Evolutionary conservation across 2,329 filamentous ascomycete species (phyloP), one percentile per base, ranked within the genome.

Genomic region (Nannizzia gypsea): DNA sequence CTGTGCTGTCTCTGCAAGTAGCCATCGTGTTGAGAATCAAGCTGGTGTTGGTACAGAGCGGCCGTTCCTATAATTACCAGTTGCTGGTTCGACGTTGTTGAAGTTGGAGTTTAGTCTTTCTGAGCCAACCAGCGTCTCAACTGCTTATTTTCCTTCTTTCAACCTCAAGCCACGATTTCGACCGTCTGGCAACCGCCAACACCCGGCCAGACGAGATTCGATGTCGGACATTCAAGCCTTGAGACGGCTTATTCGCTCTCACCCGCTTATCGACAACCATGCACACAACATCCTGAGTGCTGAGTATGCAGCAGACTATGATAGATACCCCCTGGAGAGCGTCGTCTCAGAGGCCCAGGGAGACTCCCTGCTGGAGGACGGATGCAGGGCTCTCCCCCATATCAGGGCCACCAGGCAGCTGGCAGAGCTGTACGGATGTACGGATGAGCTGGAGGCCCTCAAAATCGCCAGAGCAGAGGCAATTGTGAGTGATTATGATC

Each of bases 301-400:
- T 22, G 65, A 71, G 13, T 64, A 67, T 5, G 74, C 70, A 26
- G 61, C 61, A 38, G 64, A 74, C 61, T 70, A 73, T 61, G 62
- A 64, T 34, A 66, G 62, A 56, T 74, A 76, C 60, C 77, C 81
- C 6, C 77, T 85, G 20, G 78, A 84, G 55, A 80, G 83, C 50
- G 85, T 90, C 63, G 83, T 84, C 1, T 87, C 86, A 5, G 89
- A 93, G 74, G 89, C 89, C 0, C 76, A 82, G 60, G 88, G 85
- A 6, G 76, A 82, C 60, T 87, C 88, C 11, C 75, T 92, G 36
- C 59, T 61, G 28, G 71, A 81, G 46, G 81, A 86, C 60, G 81
- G 83, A 0, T 76, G 73, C 52, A 82, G 80, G 13, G 83, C 84
- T 2, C 76, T 95, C 6, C 78, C 88, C 6, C 85, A 91, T 65